Conservation (phyloP, 805 yeast species). For the Sugiyamaella lignohabitans region DNA sequence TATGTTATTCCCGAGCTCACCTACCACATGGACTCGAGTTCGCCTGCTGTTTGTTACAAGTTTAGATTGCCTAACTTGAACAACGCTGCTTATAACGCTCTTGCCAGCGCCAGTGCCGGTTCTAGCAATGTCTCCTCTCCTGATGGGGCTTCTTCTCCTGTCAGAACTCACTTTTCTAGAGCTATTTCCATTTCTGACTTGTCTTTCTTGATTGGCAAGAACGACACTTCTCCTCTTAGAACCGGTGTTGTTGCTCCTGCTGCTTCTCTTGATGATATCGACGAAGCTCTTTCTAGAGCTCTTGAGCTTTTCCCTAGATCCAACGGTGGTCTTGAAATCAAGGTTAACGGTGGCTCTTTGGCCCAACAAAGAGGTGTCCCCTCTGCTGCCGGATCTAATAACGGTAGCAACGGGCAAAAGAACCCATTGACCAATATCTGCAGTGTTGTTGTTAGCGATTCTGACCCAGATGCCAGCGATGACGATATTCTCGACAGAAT, state of each 20-base stretch:
- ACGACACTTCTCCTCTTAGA: conserved; percentile 62
- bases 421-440: conserved; percentile 62
- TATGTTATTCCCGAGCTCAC: conserved; percentile 75
- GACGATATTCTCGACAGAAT: conserved; percentile 59
- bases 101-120: conserved; percentile 19
- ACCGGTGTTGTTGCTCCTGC: conserved; percentile 80
- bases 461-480: conserved; percentile 71
- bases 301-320: conserved; percentile 57
- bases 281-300: conserved; percentile 70
- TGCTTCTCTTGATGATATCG: conserved; percentile 81
- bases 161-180: conserved; percentile 32
- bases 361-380: conserved; percentile 40
- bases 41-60: conserved; percentile 77
- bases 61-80: conserved; percentile 74
- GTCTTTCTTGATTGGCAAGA: conserved; percentile 69
- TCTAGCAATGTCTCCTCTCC: conserved; percentile 31
- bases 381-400: conserved; percentile 13
- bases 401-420: background rate
- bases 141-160: conserved; percentile 26
- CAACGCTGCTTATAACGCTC: conserved; percentile 67
- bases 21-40: conserved; percentile 44
- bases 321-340: conserved; percentile 34
- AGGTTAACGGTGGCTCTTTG: conserved; percentile 36
- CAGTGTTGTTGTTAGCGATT: conserved; percentile 66
- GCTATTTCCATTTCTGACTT: conserved; percentile 92